Conservation (phyloP, 192 early-diverging fungal species). For the Backusella macrospora region DNA sequence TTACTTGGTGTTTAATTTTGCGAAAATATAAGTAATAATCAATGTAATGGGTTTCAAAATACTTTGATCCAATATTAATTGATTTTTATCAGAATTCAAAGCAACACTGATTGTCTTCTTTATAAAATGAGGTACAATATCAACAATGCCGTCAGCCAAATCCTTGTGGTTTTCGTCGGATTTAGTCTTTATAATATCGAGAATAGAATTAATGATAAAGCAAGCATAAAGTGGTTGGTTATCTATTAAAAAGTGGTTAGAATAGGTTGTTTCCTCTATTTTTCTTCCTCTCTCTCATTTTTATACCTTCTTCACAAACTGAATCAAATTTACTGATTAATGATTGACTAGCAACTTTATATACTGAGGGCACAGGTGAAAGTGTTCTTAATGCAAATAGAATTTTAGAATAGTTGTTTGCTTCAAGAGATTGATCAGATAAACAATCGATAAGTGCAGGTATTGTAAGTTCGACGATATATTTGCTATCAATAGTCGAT, state of each 20-base stretch:
- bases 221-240: constrained; percentile 46
- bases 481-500: constrained; percentile 43
- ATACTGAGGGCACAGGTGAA: constrained; percentile 49
- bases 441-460: constrained; percentile 57
- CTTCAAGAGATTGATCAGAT: constrained; percentile 45
- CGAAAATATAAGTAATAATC: constrained; percentile 46
- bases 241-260: constrained; percentile 21
- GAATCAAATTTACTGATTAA: constrained; percentile 57
- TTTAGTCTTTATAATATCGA: constrained; percentile 46
- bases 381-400: constrained; percentile 51
- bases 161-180: constrained; percentile 42
- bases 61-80: constrained; percentile 29
- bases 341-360: constrained; percentile 42
- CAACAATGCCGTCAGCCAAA: constrained; percentile 42
- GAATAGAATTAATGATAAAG: constrained; percentile 48
- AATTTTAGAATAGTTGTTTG: constrained; percentile 41
- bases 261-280: background rate
- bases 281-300: background rate
- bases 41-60: constrained; percentile 45
- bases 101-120: constrained; percentile 46
- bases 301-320: constrained; percentile 27
- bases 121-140: constrained; percentile 46
- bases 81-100: constrained; percentile 24
- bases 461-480: constrained; percentile 54
- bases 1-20: constrained; percentile 50